These are phyloP conservation scores for Brassica juncea DNA, from an alignment of 345 rosid species.

Conservation along the genomic window DNA sequence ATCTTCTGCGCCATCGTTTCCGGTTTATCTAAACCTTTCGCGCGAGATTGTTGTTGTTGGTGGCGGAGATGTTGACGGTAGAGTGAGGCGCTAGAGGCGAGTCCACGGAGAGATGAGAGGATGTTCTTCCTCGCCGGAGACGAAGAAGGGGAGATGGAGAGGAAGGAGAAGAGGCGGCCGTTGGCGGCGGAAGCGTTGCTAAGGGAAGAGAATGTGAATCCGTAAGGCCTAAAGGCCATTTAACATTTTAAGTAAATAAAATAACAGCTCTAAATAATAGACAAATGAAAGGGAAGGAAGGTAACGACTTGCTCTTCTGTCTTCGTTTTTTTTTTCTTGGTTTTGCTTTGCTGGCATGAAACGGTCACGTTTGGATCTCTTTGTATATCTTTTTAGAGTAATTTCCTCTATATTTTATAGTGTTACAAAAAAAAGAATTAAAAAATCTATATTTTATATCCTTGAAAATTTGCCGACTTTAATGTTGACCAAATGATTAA, in stretches of 20 bases:
- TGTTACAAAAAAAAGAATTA: no score
- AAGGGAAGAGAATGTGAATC: slow-evolving; percentile 42
- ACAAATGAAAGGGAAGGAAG: slow-evolving; percentile 14
- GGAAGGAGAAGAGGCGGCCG: slow-evolving; percentile 19
- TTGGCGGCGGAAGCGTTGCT: slow-evolving; percentile 39
- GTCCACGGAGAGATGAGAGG: slow-evolving; percentile 31
- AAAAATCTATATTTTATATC: neutral
- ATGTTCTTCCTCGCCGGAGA: slow-evolving; percentile 29
- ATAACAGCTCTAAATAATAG: neutral
- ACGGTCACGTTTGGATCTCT: neutral
- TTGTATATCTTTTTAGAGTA: neutral
- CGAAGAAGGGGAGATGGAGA: slow-evolving; percentile 15
- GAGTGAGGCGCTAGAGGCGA: slow-evolving; percentile 45
- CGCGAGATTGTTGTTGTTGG: slow-evolving; percentile 20
- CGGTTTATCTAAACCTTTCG: slow-evolving; percentile 35
- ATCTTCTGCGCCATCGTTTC: slow-evolving; percentile 96
- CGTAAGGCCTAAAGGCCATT: slow-evolving; percentile 83
- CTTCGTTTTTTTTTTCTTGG: neutral
- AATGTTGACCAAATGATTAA: neutral
- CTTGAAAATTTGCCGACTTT: neutral
- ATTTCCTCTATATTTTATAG: no score
- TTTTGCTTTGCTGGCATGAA: neutral
- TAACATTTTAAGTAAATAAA: slow-evolving; percentile 12
- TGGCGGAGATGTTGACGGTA: slow-evolving; percentile 37
- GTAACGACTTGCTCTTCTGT: slow-evolving; percentile 17